Evolutionary conservation across 352 stramenopile species (phyloP).

Genomic region (Globisporangium radiosum): DNA sequence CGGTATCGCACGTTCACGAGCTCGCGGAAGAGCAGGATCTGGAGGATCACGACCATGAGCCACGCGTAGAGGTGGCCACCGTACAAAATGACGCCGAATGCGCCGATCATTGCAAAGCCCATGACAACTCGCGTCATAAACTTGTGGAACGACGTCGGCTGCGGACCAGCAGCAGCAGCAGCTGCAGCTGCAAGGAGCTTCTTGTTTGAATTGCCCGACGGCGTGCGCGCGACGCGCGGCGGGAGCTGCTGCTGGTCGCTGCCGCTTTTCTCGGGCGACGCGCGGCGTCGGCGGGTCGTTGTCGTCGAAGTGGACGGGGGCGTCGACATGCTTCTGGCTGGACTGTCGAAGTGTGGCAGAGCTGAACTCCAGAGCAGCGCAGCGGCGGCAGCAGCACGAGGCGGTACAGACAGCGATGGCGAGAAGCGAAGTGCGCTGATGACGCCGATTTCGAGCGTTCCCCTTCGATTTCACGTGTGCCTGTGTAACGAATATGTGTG

Average conservation of each 20-base stretch:
- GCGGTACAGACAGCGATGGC: background rate
- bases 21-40: slow-evolving; percentile 94
- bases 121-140: slow-evolving; percentile 70
- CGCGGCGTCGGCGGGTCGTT: slow-evolving; percentile 38
- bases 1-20: slow-evolving; percentile 98
- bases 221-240: slow-evolving; percentile 8
- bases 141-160: slow-evolving; percentile 36
- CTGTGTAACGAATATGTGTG: too few relatives aligned
- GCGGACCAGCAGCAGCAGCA: background rate
- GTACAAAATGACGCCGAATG: slow-evolving; percentile 70
- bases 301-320: slow-evolving; percentile 6
- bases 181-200: slow-evolving; percentile 12
- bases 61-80: slow-evolving; percentile 78
- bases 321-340: slow-evolving; percentile 12
- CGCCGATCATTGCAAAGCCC: slow-evolving; percentile 70
- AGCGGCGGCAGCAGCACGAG: too few relatives aligned
- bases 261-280: slow-evolving; percentile 17
- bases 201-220: slow-evolving; percentile 19
- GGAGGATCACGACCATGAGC: slow-evolving; percentile 79
- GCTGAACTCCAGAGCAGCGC: background rate
- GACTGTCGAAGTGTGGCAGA: background rate
- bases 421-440: background rate
- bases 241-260: slow-evolving; percentile 4
- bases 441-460: background rate
- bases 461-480: too few relatives aligned